Evolutionary conservation across 305 asterid genomes (phyloP).

Genomic region (Solanum hybrid): DNA sequence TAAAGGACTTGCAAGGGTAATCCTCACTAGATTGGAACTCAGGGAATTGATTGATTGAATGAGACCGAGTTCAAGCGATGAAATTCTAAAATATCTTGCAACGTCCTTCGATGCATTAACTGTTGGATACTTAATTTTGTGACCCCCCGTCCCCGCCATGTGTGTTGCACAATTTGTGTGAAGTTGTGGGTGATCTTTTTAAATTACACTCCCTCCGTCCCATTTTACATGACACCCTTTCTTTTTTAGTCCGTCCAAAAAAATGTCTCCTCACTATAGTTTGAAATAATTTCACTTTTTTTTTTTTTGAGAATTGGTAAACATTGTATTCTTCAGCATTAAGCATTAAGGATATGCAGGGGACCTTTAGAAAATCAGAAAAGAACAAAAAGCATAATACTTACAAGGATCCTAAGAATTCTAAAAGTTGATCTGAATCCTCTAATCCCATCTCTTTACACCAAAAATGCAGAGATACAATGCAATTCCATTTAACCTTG

Average conservation of each 20-base stretch:
- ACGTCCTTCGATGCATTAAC: neutral
- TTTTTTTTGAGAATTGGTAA: too few species aligned
- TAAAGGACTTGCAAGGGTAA: neutral
- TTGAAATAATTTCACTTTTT: neutral
- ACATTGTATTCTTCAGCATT: too few species aligned
- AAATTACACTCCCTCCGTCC: neutral
- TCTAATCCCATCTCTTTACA: too few species aligned
- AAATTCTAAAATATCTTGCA: neutral
- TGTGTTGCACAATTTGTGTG: neutral
- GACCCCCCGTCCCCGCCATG: neutral
- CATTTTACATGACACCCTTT: neutral
- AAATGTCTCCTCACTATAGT: neutral
- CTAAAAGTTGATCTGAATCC: too few species aligned
- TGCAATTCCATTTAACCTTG: too few species aligned
- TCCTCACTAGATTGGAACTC: neutral
- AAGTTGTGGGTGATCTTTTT: neutral
- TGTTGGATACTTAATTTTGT: neutral
- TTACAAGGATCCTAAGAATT: too few species aligned
- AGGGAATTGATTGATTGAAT: neutral
- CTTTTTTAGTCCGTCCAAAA: neutral
- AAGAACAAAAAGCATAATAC: too few species aligned
- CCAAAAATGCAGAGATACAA: too few species aligned
- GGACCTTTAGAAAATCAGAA: too few species aligned
- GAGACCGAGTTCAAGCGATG: neutral
- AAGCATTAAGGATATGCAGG: too few species aligned